phyloP scores from a whole-genome alignment of 257 asterid species.

The Gentiana dahurica region DNA sequence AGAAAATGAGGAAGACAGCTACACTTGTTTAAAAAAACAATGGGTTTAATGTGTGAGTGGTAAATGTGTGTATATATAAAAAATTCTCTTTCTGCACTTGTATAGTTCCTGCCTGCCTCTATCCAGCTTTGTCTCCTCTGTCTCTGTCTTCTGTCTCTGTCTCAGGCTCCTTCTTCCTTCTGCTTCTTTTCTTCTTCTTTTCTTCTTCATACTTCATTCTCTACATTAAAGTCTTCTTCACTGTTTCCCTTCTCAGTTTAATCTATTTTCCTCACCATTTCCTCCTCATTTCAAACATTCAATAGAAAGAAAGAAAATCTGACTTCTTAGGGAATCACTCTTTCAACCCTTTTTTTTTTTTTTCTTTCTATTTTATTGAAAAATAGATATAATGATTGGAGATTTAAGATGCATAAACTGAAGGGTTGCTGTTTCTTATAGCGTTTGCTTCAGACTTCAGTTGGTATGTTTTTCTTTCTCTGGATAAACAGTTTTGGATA shows the following conservation, averaged over 20 bases:
- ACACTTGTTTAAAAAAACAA: no score
- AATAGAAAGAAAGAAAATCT: no score
- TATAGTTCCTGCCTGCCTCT: no score
- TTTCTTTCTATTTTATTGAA: constrained; percentile 13
- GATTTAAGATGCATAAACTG: constrained; percentile 33
- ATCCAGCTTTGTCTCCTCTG: no score
- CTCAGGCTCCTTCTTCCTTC: no score
- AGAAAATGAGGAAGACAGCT: no score
- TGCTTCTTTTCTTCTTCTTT: no score
- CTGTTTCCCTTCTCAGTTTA: constrained; percentile 24
- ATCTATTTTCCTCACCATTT: constrained; percentile 14
- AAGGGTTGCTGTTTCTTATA: constrained; percentile 18
- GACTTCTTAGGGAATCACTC: no score
- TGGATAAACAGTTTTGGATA: neutral
- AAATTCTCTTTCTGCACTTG: no score
- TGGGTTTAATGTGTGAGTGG: no score
- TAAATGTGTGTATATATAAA: no score
- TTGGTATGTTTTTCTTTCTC: constrained; percentile 33
- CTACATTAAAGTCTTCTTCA: constrained; percentile 11
- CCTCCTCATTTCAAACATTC: constrained; percentile 9
- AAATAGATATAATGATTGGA: constrained; percentile 11
- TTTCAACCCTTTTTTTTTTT: constrained; percentile 15
- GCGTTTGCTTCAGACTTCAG: constrained; percentile 27
- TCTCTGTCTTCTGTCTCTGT: no score
- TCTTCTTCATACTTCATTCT: constrained; percentile 3